These are phyloP conservation scores for Cyclocybe cylindracea DNA, from an alignment of 768 basidiomycete genomes.

Conservation along the genomic window DNA sequence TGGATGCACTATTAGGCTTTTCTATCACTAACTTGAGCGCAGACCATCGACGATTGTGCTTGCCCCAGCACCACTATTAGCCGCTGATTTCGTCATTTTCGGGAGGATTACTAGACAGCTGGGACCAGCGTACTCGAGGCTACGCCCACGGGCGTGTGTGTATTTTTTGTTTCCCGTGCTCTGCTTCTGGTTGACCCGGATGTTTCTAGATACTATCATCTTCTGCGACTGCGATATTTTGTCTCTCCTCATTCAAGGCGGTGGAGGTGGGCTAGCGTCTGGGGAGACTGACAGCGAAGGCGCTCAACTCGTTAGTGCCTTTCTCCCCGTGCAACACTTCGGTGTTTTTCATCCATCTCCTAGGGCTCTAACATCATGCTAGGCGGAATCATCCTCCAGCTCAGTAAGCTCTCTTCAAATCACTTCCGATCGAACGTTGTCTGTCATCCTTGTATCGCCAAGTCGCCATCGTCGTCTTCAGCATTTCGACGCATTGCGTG, in stretches of 20 bases:
- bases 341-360: neutral
- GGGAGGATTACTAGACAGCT: constrained; percentile 45
- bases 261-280: constrained; percentile 53
- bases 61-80: constrained; percentile 38
- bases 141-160: constrained; percentile 45
- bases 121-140: constrained; percentile 47
- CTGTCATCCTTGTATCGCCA: no score
- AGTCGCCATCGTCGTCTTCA: no score
- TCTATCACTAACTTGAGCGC: neutral
- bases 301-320: constrained; percentile 12
- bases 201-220: constrained; percentile 38
- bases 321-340: constrained; percentile 3
- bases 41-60: constrained; percentile 57
- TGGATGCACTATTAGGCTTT: no score
- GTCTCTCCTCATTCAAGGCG: constrained; percentile 55
- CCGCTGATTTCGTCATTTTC: constrained; percentile 61
- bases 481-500: no score
- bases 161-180: constrained; percentile 1
- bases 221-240: constrained; percentile 49
- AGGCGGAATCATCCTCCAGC: constrained; percentile 51
- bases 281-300: constrained; percentile 17
- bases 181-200: neutral
- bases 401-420: constrained; percentile 19
- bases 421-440: neutral
- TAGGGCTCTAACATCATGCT: constrained; percentile 55